Evolutionary conservation across 805 yeast genomes (phyloP), one percentile per base, ranked within the genome.

Genomic region (Brettanomyces sp.): DNA sequence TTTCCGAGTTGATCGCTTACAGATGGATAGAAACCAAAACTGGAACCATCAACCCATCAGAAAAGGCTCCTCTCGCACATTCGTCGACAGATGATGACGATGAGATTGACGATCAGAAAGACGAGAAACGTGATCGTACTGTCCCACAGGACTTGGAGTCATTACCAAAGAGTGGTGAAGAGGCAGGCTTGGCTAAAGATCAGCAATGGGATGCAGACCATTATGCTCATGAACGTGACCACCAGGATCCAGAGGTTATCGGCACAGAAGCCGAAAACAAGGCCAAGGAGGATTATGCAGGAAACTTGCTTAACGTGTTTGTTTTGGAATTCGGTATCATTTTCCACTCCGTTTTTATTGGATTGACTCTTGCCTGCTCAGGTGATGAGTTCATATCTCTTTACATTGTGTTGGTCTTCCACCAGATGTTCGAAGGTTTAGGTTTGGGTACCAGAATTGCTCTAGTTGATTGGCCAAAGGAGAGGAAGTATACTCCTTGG

Each of bases 381-480:
- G 93, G 90, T 42, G 82, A 77, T 2, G 91, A 83, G 59, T 86
- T 85, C 58, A 74, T 69, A 48, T 74, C 85, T 5, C 67, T 86
- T 43, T 85, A 82, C 62, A 73, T 82, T 50, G 95, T 75, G n/a
- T 52, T 74, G 39, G 76, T 80, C 4, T 79, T 78, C 70, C 89
- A 87, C 60, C 95, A 86, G 64, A 70, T 80, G 69, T 86, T 86
- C 58, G 95, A 86, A 66, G 95, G 95, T 43, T 70, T 87, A 42
- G 95, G 95, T 48, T 68, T 87, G 52, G 95, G 95, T 23, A 74
- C 91, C 7, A 76, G 95, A 62, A 70, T 84, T 35, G 83, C 88
- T 1, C 72, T 70, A 30, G 69, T 77, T 1, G 59, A 63, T 34
- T 72, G 76, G 76, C 70, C 73, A n/a, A 51, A 55, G 34, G 47